Evolutionary conservation across 1,139 yeast species (phyloP).

Genomic region (Taphrina pruni): DNA sequence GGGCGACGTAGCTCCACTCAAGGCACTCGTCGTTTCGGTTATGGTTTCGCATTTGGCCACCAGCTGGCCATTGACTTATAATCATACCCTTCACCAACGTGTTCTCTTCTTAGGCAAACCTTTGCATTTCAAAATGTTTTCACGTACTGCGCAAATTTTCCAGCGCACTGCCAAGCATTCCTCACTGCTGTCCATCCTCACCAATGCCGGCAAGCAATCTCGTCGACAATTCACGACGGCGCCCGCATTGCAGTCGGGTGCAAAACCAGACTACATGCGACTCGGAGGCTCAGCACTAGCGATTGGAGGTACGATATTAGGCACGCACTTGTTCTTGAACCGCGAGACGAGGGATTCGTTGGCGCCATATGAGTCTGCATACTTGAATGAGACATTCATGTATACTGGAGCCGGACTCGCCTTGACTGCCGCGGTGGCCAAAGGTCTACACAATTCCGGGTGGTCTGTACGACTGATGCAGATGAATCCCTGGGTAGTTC

Average conservation of each 20-base stretch:
- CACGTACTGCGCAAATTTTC: conserved; percentile 22
- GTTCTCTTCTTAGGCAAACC: too few relatives aligned
- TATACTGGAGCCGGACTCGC: conserved; percentile 41
- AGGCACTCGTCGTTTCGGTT: neutral
- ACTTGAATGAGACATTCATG: conserved; percentile 38
- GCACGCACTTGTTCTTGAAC: conserved; percentile 36
- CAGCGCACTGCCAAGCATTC: conserved; percentile 25
- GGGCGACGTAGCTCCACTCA: neutral
- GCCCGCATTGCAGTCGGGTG: conserved; percentile 28
- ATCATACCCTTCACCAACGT: too few relatives aligned
- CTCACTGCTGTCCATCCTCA: neutral
- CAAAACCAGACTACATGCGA: conserved; percentile 33
- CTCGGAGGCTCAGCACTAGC: conserved; percentile 34
- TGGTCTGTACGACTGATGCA: conserved; percentile 39
- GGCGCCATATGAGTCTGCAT: conserved; percentile 33
- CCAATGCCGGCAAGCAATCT: conserved; percentile 13
- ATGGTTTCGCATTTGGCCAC: neutral
- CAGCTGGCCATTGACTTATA: neutral
- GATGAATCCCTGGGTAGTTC: conserved; percentile 41
- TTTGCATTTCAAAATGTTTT: conserved; percentile 12
- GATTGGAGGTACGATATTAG: conserved; percentile 39
- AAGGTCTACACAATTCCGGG: conserved; percentile 39
- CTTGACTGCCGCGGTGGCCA: conserved; percentile 39
- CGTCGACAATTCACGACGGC: conserved; percentile 13
- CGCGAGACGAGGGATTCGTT: conserved; percentile 37